Base-by-base conservation (phyloP, 108 stramenopile species). In the Pseudonitzschia delicatissima region DNA sequence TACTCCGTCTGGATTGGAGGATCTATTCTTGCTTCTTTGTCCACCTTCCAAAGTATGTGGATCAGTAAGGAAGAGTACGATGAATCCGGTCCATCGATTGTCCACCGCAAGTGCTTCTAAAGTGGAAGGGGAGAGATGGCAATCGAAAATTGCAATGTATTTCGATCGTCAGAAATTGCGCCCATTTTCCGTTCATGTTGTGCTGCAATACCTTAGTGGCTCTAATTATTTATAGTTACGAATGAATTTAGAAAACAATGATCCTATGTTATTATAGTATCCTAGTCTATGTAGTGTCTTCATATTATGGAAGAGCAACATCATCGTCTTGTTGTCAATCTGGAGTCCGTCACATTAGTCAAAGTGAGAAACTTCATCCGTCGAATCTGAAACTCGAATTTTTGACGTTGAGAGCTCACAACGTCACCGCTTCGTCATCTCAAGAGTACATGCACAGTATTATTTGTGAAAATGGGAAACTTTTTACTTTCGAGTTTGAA, bases 31-130 rank as follows among this genome's bases (percentile, higher is more conserved):
- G 95, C 97, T 5, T 94, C 93, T 63, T 83, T 99, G 36, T 97
- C 96, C 58, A 96, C 97, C 50, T 97, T 99, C 94, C 97, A 98
- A 79, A 82, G 87, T 73, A 96, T 99, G 95, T 99, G 98, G 98
- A 97, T 99, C 73, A 85, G 84, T 48, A 98, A 97, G 92, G 95
- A 94, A 49, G 96, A 97, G 79, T 98, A 99, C 69, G 98, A 98
- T 66, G 97, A 99, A 86, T 88, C 91, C 57, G 98, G 98, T 28
- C 97, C 98, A 25, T 91, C 91, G 36, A 97, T 98, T 70, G 96
- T 99, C 31, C 96, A 99, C 92, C 88, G 96, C 73, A 98, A 98
- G 90, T 98, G 92, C 80, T 81, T 81, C 80, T 81, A 81, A 72
- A 51, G 7, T 13, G 5, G 21, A 7, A 51, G 5, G 23, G 15